A percentile compares a stretch with the other conserved stretches of the same genome.
Evolutionary conservation across 1,284 basidiomycete genomes (phyloP).

Genomic region (Earliella scabrosa): DNA sequence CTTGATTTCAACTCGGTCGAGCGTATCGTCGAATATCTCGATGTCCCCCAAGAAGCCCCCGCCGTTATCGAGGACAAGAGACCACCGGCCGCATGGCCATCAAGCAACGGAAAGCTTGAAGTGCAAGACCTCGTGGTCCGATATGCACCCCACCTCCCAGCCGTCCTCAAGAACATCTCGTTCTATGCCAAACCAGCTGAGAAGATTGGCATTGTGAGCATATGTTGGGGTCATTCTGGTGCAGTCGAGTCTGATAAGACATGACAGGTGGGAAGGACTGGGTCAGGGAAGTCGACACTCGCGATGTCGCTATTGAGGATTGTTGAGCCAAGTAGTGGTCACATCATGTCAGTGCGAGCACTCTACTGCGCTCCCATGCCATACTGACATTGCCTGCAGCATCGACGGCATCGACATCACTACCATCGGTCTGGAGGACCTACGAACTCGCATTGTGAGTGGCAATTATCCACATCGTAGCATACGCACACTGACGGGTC

Average conservation of each 20-base stretch:
- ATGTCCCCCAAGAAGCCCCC: conserved; percentile 81
- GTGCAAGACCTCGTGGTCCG: conserved; percentile 72
- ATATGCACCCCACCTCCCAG: conserved; percentile 77
- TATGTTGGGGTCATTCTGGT: not conserved
- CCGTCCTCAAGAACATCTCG: conserved; percentile 70
- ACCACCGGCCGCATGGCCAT: conserved; percentile 82
- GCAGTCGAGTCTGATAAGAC: not conserved
- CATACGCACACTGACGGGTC: not conserved
- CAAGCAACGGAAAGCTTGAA: conserved; percentile 55
- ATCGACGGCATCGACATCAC: conserved; percentile 86
- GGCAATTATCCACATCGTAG: not conserved
- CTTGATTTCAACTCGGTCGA: conserved; percentile 84
- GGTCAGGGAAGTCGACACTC: conserved; percentile 75
- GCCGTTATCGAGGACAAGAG: conserved; percentile 55
- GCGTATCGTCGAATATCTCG: conserved; percentile 82
- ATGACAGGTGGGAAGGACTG: conserved; percentile 63
- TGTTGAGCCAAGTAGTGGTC: conserved; percentile 74
- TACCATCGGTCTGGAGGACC: conserved; percentile 81
- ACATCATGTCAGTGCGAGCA: conserved; percentile 58
- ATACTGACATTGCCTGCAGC: conserved; percentile 36
- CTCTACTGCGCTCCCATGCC: not conserved
- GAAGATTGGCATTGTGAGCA: conserved; percentile 74
- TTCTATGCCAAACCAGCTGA: conserved; percentile 77
- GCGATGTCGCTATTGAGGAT: conserved; percentile 82
- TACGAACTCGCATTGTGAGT: conserved; percentile 65